phyloP scores from a whole-genome alignment of 106 monocot genomes.

The Apostasia shenzhenica region DNA sequence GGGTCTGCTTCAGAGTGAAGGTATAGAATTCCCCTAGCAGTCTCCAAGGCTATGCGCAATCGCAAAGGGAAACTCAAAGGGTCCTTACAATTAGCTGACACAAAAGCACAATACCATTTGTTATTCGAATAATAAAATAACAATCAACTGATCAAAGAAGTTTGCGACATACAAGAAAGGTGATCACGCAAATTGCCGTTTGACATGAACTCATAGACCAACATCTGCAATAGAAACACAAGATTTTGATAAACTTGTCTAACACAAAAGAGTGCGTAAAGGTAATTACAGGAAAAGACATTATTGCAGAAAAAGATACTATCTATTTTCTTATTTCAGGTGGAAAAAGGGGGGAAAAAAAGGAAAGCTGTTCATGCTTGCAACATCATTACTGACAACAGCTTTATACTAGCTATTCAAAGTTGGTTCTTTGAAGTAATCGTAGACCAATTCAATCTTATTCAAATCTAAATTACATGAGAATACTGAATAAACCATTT shows the following conservation, averaged over 20 bases:
- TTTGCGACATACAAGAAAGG: constrained; percentile 52
- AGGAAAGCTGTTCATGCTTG: too few species aligned
- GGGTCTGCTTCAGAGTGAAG: constrained; percentile 88
- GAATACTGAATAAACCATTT: too few species aligned
- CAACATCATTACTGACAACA: too few species aligned
- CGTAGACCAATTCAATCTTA: too few species aligned
- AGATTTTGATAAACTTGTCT: not conserved
- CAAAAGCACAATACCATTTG: not conserved
- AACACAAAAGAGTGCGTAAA: too few species aligned
- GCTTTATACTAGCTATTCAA: too few species aligned
- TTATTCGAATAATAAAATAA: not conserved
- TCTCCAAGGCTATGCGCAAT: constrained; percentile 64
- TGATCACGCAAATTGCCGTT: constrained; percentile 90
- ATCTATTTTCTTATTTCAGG: too few species aligned
- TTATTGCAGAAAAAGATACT: too few species aligned
- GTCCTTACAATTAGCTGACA: constrained; percentile 32
- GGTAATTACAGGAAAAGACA: too few species aligned
- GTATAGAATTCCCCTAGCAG: constrained; percentile 77
- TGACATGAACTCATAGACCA: constrained; percentile 90
- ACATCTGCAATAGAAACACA: constrained; percentile 54
- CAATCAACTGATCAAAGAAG: not conserved
- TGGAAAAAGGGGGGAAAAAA: too few species aligned
- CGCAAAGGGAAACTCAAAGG: constrained; percentile 46
- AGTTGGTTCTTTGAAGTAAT: too few species aligned
- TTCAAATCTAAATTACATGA: too few species aligned